phyloP scores from a whole-genome alignment of 805 yeast genomes.

The Suhomyces sp. region DNA sequence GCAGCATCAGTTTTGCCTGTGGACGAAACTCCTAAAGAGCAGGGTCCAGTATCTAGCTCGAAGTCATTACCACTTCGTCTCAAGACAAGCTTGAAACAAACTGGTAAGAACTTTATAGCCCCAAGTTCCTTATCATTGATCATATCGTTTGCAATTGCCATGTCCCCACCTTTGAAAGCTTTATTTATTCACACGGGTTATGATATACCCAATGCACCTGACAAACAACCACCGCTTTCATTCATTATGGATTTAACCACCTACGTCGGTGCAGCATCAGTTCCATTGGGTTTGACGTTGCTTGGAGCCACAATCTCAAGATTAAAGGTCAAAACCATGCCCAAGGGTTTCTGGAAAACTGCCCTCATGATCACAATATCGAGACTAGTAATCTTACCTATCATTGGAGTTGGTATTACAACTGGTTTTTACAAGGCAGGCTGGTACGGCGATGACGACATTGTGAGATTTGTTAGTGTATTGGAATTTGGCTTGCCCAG shows the following conservation, averaged over 20 bases:
- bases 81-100: constrained; percentile 4
- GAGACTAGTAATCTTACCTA: constrained; percentile 70
- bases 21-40: neutral
- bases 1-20: constrained; percentile 10
- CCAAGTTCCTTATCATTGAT: constrained; percentile 77
- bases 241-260: constrained; percentile 78
- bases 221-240: constrained; percentile 75
- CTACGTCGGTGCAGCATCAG: constrained; percentile 83
- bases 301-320: constrained; percentile 89
- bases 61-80: neutral
- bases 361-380: constrained; percentile 54
- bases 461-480: constrained; percentile 70
- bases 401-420: constrained; percentile 62
- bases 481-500: constrained; percentile 79
- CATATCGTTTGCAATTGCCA: constrained; percentile 59
- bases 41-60: neutral
- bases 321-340: constrained; percentile 55
- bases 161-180: constrained; percentile 72
- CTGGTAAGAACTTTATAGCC: constrained; percentile 51
- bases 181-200: constrained; percentile 52
- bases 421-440: constrained; percentile 60
- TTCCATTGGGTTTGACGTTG: constrained; percentile 79
- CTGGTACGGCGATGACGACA: constrained; percentile 59
- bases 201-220: constrained; percentile 75
- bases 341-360: constrained; percentile 69